A percentile compares a stretch with the other conserved stretches of the same genome.
These are phyloP conservation scores for Epithele typhae DNA, from an alignment of 768 basidiomycete genomes.

Conservation along the genomic window DNA sequence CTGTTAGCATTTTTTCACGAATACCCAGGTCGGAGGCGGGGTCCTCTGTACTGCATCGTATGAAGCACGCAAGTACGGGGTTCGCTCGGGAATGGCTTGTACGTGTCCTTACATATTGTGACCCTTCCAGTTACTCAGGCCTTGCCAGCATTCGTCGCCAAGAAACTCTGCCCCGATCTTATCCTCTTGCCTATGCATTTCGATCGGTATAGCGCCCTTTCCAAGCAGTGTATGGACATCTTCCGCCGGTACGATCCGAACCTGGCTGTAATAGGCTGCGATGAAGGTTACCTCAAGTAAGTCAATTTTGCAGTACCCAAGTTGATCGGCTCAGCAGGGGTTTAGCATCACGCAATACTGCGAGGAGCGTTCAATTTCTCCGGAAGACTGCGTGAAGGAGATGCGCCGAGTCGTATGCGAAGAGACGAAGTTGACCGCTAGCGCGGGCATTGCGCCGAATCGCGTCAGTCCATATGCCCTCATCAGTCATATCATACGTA, in stretches of 20 bases:
- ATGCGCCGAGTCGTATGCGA: slow-evolving; percentile 70
- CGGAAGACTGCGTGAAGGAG: slow-evolving; percentile 71
- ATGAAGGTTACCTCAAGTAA: slow-evolving; percentile 91
- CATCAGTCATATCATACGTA: slow-evolving; percentile 15
- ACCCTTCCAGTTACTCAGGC: not conserved
- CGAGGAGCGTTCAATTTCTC: slow-evolving; percentile 52
- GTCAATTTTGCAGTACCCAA: no score
- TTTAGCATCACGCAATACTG: slow-evolving; percentile 82
- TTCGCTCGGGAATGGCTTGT: slow-evolving; percentile 96
- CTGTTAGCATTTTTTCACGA: not conserved
- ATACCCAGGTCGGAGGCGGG: slow-evolving; percentile 64
- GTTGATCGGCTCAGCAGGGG: not conserved
- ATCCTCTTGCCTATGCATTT: slow-evolving; percentile 60
- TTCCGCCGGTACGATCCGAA: slow-evolving; percentile 69
- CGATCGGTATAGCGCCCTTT: slow-evolving; percentile 65
- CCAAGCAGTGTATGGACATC: slow-evolving; percentile 63
- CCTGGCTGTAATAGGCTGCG: slow-evolving; percentile 74
- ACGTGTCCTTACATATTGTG: slow-evolving; percentile 19
- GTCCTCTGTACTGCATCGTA: slow-evolving; percentile 89
- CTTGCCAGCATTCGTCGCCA: slow-evolving; percentile 72
- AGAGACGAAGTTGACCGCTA: slow-evolving; percentile 85
- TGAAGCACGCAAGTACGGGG: slow-evolving; percentile 85
- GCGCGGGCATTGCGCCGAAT: slow-evolving; percentile 94
- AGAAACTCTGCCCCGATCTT: slow-evolving; percentile 89
- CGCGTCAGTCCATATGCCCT: slow-evolving; percentile 47